phyloP scores from a whole-genome alignment of 768 basidiomycete genomes.

The Tricholoma flavovirens region DNA sequence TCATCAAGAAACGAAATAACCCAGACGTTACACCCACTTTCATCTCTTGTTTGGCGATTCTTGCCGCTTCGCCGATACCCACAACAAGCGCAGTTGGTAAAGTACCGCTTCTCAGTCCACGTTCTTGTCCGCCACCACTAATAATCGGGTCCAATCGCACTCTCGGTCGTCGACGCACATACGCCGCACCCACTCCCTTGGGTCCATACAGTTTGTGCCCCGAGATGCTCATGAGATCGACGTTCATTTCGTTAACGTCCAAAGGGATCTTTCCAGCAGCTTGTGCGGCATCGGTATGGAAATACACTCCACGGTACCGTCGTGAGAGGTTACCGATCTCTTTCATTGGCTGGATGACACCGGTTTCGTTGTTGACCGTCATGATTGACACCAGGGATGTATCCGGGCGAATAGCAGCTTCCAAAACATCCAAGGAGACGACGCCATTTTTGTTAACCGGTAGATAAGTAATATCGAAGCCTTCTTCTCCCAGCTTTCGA shows the following conservation, averaged over 20 bases:
- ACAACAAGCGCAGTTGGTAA: slow-evolving; percentile 83
- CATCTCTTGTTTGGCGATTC: slow-evolving; percentile 92
- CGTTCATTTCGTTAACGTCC: slow-evolving; percentile 91
- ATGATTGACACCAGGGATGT: slow-evolving; percentile 95
- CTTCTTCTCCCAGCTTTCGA: slow-evolving; percentile 91
- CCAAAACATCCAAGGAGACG: slow-evolving; percentile 71
- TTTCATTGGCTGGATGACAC: slow-evolving; percentile 94
- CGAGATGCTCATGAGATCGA: slow-evolving; percentile 94
- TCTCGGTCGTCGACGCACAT: slow-evolving; percentile 87
- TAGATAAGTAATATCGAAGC: slow-evolving; percentile 97
- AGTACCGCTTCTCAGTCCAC: slow-evolving; percentile 93
- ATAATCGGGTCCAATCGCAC: slow-evolving; percentile 93
- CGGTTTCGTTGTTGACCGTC: slow-evolving; percentile 99
- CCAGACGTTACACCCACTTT: slow-evolving; percentile 50
- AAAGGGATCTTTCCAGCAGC: slow-evolving; percentile 88
- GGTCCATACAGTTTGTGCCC: slow-evolving; percentile 99
- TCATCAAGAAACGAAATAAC: slow-evolving; percentile 35
- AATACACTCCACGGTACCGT: slow-evolving; percentile 84
- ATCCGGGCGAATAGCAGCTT: slow-evolving; percentile 85
- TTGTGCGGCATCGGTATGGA: slow-evolving; percentile 98
- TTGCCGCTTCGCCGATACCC: slow-evolving; percentile 91
- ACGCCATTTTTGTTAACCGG: slow-evolving; percentile 87
- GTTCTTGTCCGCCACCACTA: slow-evolving; percentile 95
- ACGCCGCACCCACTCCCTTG: slow-evolving; percentile 92
- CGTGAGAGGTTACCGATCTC: slow-evolving; percentile 86